phyloP scores from a whole-genome alignment of 805 yeast genomes.

The Komagataella pseudopastoris region DNA sequence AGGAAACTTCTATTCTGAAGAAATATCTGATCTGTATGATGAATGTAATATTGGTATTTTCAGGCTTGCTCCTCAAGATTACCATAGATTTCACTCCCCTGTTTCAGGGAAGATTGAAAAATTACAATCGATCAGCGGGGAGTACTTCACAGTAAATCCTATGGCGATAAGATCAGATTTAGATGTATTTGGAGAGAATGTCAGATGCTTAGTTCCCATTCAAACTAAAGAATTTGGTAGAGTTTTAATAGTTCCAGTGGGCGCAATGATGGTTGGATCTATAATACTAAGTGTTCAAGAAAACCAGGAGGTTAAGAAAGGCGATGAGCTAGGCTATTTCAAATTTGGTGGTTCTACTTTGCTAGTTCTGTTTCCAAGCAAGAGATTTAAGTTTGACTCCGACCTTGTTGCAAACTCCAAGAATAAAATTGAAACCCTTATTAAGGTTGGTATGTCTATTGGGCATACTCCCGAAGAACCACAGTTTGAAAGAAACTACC shows the following conservation, averaged over 20 bases:
- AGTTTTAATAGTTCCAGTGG: constrained; percentile 69
- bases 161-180: constrained; percentile 86
- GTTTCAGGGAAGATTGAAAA: constrained; percentile 62
- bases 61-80: constrained; percentile 93
- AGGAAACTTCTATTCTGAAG: constrained; percentile 22
- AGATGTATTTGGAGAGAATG: constrained; percentile 90
- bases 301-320: constrained; percentile 45
- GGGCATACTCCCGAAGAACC: constrained; percentile 50
- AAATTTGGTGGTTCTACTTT: constrained; percentile 94
- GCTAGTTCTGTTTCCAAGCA: constrained; percentile 45
- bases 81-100: constrained; percentile 86
- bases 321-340: constrained; percentile 87
- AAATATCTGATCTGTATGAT: constrained; percentile 17
- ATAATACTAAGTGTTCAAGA: constrained; percentile 55
- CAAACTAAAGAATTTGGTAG: constrained; percentile 67
- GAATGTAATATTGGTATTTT: constrained; percentile 66
- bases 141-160: constrained; percentile 92
- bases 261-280: constrained; percentile 99
- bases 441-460: constrained; percentile 83
- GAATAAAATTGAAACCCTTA: constrained; percentile 65
- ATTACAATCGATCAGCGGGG: constrained; percentile 66
- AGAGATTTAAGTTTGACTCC: constrained; percentile 45
- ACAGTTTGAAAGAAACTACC: constrained; percentile 28
- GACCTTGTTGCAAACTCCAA: constrained; percentile 61
- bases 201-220: constrained; percentile 66